Evolutionary conservation across 108 stramenopile genomes (phyloP), one percentile per base, ranked within the genome.

Genomic region (Parietichytrium sp.): DNA sequence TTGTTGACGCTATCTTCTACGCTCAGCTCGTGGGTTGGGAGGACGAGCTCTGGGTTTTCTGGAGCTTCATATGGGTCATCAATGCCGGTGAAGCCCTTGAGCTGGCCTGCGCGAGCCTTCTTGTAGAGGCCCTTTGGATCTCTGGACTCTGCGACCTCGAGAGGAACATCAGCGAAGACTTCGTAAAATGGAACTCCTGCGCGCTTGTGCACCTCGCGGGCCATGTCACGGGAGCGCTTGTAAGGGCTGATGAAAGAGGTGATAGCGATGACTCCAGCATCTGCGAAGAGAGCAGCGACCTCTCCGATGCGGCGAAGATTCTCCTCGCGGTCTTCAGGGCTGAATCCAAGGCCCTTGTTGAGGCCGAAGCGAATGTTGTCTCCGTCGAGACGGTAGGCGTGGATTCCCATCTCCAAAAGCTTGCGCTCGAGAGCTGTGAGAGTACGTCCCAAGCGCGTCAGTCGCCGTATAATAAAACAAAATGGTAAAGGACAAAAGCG

Each of bases 1-100:
- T 86, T 84, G 13, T 85, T 85, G 48, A 88, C 87, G 54, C 81
- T 86, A 61, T 98, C 91, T 85, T 97, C 92, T 83, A 98, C 92
- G 36, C 89, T 89, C 80, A 97, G 87, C 61, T 98, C 92, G 81
- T 93, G 93, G 50, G 95, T 98, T 52, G 92, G 93, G 31, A 98
- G 86, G 27, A 87, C 89, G 48, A 98, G 93, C 84, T 98, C 97
- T 12, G 97, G 89, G 20, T 89, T 30, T 23, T 93, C 51, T 6
- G 98, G 98, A 53, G 93, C 94, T 83, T 98, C 96, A 85, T 98
- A 98, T 16, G 96, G 98, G 83, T 96, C 98, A 84, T 97, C 96
- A 79, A 97, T 95, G 78, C 98, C 97, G 18, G 98, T 98, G 86
- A 98, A 98, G 81, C 95, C 93, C 88, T 95, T 96, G 80, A 98